Evolutionary conservation across 148 eudicot species (phyloP).

Genomic region (Vaccinium darrowii): DNA sequence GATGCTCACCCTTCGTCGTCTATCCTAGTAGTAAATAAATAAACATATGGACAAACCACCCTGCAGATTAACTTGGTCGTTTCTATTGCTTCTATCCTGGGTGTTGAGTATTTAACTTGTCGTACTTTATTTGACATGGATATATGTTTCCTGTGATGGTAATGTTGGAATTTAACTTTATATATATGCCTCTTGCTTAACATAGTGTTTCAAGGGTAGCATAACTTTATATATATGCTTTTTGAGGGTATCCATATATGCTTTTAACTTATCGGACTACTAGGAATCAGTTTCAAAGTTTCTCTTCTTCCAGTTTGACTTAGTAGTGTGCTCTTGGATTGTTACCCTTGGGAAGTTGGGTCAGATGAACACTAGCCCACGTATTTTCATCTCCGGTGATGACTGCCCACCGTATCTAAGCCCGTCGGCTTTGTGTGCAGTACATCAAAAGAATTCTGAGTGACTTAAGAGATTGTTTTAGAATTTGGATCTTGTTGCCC

Average conservation of each 20-base stretch:
- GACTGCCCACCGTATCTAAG: not conserved
- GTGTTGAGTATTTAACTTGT: constrained; percentile 9
- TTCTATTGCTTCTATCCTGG: constrained; percentile 3
- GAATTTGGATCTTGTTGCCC: not conserved
- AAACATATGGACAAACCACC: constrained; percentile 4
- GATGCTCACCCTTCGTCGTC: not conserved
- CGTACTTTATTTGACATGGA: not conserved
- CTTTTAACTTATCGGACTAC: not conserved
- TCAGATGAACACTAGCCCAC: not conserved
- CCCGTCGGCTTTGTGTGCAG: not conserved
- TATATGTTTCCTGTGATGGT: constrained; percentile 1
- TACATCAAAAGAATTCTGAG: not conserved
- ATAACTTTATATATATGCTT: not conserved
- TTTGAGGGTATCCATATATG: not conserved
- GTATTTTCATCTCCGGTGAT: not conserved
- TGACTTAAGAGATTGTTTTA: not conserved
- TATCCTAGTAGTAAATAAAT: constrained; percentile 19
- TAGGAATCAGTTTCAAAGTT: not conserved
- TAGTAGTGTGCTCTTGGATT: not conserved
- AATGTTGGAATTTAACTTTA: not conserved
- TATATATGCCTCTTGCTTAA: not conserved
- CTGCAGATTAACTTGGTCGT: not conserved
- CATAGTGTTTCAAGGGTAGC: not conserved
- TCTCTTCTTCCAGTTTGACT: not conserved
- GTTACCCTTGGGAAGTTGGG: not conserved